Evolutionary conservation across 495 filamentous ascomycete species (phyloP).

Genomic region (Thermochaetoides thermophila): DNA sequence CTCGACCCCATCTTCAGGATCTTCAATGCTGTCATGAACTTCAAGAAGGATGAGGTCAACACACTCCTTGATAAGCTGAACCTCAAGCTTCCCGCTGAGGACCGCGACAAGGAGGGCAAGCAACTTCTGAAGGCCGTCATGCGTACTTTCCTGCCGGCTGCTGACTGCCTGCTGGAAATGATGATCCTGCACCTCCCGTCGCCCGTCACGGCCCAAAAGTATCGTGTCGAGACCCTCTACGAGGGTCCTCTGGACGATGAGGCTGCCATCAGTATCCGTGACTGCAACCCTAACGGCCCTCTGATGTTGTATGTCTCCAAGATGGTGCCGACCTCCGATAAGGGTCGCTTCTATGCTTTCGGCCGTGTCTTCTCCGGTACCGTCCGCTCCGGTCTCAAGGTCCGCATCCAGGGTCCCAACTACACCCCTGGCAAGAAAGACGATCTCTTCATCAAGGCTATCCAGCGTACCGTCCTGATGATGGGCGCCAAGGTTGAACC

Average conservation of each 20-base stretch:
- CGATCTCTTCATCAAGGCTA: constrained; percentile 97
- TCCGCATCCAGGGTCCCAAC: constrained; percentile 99
- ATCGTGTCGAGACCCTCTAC: constrained; percentile 97
- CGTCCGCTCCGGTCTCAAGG: constrained; percentile 92
- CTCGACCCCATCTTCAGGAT: constrained; percentile 99
- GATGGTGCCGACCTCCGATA: constrained; percentile 99
- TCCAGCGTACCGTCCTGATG: constrained; percentile 99
- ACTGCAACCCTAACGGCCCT: constrained; percentile 92
- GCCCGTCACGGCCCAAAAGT: constrained; percentile 89
- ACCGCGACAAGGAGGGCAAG: constrained; percentile 94
- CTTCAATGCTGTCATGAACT: constrained; percentile 90
- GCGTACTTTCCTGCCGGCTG: constrained; percentile 94
- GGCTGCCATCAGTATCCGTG: constrained; percentile 84
- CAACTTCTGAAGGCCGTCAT: constrained; percentile 92
- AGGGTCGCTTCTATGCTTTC: constrained; percentile 99
- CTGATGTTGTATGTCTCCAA: constrained; percentile 99
- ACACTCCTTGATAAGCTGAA: constrained; percentile 79
- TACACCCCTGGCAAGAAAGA: constrained; percentile 97
- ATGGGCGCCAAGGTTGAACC: constrained; percentile 99
- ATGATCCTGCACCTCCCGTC: constrained; percentile 99
- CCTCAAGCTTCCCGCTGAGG: constrained; percentile 71
- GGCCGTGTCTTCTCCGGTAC: constrained; percentile 99
- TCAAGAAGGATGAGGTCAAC: constrained; percentile 87
- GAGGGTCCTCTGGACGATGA: constrained; percentile 91
- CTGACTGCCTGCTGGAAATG: constrained; percentile 98